These are phyloP conservation scores for Adenanthera pavonina DNA, from an alignment of 306 rosid genomes.

Conservation along the genomic window DNA sequence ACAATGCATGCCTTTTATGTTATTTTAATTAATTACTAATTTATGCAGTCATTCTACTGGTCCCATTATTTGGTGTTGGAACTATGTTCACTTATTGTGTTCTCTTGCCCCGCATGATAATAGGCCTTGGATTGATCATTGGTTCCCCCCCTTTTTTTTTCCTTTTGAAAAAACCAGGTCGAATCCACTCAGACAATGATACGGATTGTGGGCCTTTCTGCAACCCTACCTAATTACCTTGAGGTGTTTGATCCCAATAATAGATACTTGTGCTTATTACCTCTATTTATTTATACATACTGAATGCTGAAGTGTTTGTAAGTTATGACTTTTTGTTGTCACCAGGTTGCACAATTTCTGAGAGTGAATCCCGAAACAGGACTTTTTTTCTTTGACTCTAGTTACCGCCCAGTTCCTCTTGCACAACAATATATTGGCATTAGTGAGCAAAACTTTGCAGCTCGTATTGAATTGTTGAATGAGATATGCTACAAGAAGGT, in stretches of 20 bases:
- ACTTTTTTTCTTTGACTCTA: conserved; percentile 95
- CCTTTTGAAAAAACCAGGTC: conserved; percentile 58
- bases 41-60: not conserved
- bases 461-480: conserved; percentile 84
- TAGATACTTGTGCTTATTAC: conserved; percentile 35
- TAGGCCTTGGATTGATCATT: conserved; percentile 10
- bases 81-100: conserved; percentile 17
- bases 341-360: conserved; percentile 93
- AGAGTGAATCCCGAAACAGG: conserved; percentile 94
- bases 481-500: conserved; percentile 94
- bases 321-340: conserved; percentile 32
- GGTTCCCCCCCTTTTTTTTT: not conserved
- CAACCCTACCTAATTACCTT: conserved; percentile 92
- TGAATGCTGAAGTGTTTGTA: conserved; percentile 41
- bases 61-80: conserved; percentile 22
- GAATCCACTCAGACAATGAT: conserved; percentile 95
- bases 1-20: conserved; percentile 27
- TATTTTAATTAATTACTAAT: conserved; percentile 25
- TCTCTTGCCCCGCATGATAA: conserved; percentile 4
- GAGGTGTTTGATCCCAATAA: conserved; percentile 66
- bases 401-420: conserved; percentile 98
- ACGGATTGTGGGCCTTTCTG: conserved; percentile 98
- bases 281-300: conserved; percentile 30
- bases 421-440: conserved; percentile 98
- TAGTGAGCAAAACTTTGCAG: conserved; percentile 84